Base-by-base conservation (phyloP, 768 basidiomycete species). In the Cubamyces lactineus region DNA sequence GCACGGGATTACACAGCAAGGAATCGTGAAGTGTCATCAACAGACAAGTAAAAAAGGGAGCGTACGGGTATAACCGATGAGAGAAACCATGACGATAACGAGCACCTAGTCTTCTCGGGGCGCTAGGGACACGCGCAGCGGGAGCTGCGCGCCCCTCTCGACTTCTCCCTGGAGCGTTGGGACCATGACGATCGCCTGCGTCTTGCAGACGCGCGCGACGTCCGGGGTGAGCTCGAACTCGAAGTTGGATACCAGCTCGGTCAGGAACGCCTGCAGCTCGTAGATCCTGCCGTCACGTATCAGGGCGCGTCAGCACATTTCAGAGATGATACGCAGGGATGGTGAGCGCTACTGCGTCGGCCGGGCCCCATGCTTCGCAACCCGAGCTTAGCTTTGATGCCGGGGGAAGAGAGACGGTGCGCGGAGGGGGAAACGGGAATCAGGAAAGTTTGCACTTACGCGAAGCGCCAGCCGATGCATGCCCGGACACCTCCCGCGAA, bases 261-360 rank as follows among this genome's bases (percentile, higher is more conserved):
- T 78, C n/a, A 87, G 67, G 71, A 88, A 85, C 0, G 80, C 77
- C 63, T 87, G 86, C 16, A 86, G 68, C 69, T 88, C 85, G 62
- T 71, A 65, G 5, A 71, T 48, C 43, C 70, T 71, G 50, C 39
- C 17, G 1, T 23, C 42, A 55, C n/a, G 5, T 5, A 8, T 15
- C 16, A 34, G 16, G 39, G 41, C 38, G 23, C n/a, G 26, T 42
- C 26, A 39, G 39, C 39, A 19, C 16, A 34, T 3, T 30, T 30
- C 28, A 8, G 3, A 30, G 4, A 8, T 8, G 28, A 7, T 11
- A 34, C 34, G 9, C 34, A 34, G 9, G 34, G 34, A 34, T 34
- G 34, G 34, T 6, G 34, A 11, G 34, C 9, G 34, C 34, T 34
- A 34, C 9, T 34, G 34, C 34, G 34, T 34, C 9, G 34, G 34